Percentiles rank a stretch among this genome's conserved stretches.
phyloP scores from a whole-genome alignment of 2,329 filamentous ascomycete species.

The Bisporella sp. region DNA sequence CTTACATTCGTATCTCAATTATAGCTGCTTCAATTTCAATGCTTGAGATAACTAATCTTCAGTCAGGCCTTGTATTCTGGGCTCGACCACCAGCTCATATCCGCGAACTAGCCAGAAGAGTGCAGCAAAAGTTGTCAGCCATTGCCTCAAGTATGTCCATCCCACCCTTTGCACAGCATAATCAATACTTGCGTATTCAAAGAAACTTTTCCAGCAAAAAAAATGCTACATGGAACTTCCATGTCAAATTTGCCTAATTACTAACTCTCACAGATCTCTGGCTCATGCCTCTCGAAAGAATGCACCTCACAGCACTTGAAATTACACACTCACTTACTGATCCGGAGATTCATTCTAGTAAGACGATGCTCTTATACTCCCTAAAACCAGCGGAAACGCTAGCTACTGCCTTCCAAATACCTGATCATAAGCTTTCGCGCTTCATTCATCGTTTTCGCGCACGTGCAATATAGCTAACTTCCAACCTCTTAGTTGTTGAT shows the following conservation, averaged over 20 bases:
- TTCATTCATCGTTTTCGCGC: too few species aligned
- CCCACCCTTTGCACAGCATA: not conserved
- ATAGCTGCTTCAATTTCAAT: too few species aligned
- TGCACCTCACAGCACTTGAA: slow-evolving; percentile 84
- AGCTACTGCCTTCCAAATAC: too few species aligned
- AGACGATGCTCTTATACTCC: not conserved
- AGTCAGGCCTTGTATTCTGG: slow-evolving; percentile 65
- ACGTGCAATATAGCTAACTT: too few species aligned
- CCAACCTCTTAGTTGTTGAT: slow-evolving; percentile 39
- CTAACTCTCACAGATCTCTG: slow-evolving; percentile 55
- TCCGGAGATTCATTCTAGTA: slow-evolving; percentile 51
- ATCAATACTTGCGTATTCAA: not conserved
- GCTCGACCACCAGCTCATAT: slow-evolving; percentile 72
- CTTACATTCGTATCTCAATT: too few species aligned
- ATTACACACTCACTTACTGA: slow-evolving; percentile 72
- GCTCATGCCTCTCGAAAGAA: slow-evolving; percentile 71
- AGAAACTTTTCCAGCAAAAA: too few species aligned
- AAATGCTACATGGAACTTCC: too few species aligned
- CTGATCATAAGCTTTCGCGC: too few species aligned
- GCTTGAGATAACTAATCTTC: too few species aligned
- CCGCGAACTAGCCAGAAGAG: slow-evolving; percentile 54
- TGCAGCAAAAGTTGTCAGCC: slow-evolving; percentile 60
- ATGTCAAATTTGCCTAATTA: too few species aligned
- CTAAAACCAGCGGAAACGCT: too few species aligned
- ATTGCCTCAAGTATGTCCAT: slow-evolving; percentile 60